Base-by-base conservation (phyloP, 1,284 basidiomycete species). In the Singerocomus inundabilis region DNA sequence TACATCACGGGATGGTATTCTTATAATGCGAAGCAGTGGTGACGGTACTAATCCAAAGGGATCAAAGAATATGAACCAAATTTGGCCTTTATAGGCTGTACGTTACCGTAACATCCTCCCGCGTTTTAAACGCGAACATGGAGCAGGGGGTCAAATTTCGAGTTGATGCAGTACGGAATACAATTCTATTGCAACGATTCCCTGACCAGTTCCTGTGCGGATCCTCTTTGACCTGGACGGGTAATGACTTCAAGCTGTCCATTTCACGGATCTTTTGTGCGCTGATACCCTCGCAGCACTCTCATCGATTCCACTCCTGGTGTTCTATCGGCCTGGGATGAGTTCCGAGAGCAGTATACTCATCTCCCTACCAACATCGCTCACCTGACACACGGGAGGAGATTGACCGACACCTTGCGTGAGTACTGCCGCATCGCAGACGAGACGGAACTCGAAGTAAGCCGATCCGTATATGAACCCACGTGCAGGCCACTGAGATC, bases 281-380 rank as follows among this genome's bases (percentile, higher is more conserved):
- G 36, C 25, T 55, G 47, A 67, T 25, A 36, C 43, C 13, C 37
- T 35, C 16, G 28, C 54, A 85, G 84, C 35, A 86, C 85, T 10
- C 74, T 87, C 49, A 79, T 87, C 51, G 84, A 88, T 67, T 85
- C 84, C 4, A 87, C 84, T 7, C 84, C 83, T 3, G 85, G 85
- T 6, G 79, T 87, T 21, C 56, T 80, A 43, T 74, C 74, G 56
- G 82, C 84, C 13, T 88, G 85, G 85, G 69, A 74, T 41, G 76
- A 67, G 35, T 88, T 86, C 59, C 71, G 75, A 29, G 71, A 68
- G 36, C 74, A 81, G 45, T 86, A 85, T 57, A 55, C 54, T 35
- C 69, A 73, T 48, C 74, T 87, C 28, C 76, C 73, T 69, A 36
- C 57, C 60, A 30, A 67, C 62, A n/a, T 75, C 78, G 25, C 77